A percentile compares a stretch with the other conserved stretches of the same genome.
phyloP scores from a whole-genome alignment of 805 yeast genomes.

The Saccharomycopsis vini region DNA sequence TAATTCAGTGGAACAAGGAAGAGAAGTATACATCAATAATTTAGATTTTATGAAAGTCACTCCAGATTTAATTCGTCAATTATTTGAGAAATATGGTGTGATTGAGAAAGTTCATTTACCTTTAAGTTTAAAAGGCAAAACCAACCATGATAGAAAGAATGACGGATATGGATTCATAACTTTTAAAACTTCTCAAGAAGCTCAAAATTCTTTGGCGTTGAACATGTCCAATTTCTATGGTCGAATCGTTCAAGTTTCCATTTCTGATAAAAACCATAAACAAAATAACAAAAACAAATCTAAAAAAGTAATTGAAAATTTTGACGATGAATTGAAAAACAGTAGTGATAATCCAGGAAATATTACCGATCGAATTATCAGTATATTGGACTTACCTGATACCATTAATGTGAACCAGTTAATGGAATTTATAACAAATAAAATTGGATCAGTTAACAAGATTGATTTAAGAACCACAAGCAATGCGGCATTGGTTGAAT shows the following conservation, averaged over 20 bases:
- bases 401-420: conserved; percentile 23
- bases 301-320: conserved; percentile 21
- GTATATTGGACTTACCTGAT: conserved; percentile 14
- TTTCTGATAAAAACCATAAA: conserved; percentile 33
- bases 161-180: conserved; percentile 63
- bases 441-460: conserved; percentile 31
- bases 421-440: conserved; percentile 27
- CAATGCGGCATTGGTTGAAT: conserved; percentile 43
- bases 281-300: conserved; percentile 25
- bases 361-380: conserved; percentile 12
- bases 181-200: conserved; percentile 39
- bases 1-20: conserved; percentile 49
- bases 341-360: conserved; percentile 9
- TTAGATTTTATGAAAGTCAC: conserved; percentile 43
- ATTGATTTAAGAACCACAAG: conserved; percentile 39
- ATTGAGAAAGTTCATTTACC: conserved; percentile 49
- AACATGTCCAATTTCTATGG: conserved; percentile 37
- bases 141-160: conserved; percentile 29
- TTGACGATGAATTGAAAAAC: too few species aligned
- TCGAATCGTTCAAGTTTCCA: conserved; percentile 38
- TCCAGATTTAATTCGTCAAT: conserved; percentile 15
- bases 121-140: conserved; percentile 30
- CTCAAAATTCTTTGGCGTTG: conserved; percentile 41
- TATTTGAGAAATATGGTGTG: conserved; percentile 42
- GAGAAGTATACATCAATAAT: conserved; percentile 28